Evolutionary conservation across 345 rosid species (phyloP).

Genomic region (Acer negundo): DNA sequence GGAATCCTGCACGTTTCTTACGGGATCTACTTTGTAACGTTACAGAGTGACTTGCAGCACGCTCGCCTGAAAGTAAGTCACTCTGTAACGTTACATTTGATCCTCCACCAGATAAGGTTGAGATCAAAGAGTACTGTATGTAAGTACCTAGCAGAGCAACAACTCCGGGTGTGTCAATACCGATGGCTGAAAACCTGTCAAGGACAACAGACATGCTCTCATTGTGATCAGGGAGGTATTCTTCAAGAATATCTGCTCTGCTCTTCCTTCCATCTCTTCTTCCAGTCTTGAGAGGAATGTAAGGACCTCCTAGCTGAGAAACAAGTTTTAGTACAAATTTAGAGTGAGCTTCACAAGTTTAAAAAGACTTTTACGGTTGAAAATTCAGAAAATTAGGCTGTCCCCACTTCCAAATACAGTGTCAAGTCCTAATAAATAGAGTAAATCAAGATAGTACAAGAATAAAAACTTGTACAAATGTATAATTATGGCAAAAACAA

Average conservation of each 20-base stretch:
- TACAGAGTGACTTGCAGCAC: too few species aligned
- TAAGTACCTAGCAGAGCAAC: conserved; percentile 66
- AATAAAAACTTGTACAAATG: not conserved
- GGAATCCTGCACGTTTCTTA: too few species aligned
- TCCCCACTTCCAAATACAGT: not conserved
- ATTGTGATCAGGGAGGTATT: conserved; percentile 89
- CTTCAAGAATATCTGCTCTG: conserved; percentile 76
- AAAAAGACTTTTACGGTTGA: too few species aligned
- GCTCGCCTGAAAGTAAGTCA: too few species aligned
- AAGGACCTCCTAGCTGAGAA: conserved; percentile 89
- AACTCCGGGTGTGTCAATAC: conserved; percentile 78
- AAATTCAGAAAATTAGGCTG: not conserved
- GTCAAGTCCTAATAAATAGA: not conserved
- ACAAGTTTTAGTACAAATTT: not conserved
- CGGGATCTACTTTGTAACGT: too few species aligned
- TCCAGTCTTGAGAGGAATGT: conserved; percentile 85
- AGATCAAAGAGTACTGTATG: not conserved
- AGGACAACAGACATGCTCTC: conserved; percentile 86
- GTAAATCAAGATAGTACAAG: not conserved
- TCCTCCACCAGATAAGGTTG: not conserved
- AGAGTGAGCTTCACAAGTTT: too few species aligned
- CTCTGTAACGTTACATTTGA: too few species aligned
- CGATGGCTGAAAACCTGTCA: conserved; percentile 75
- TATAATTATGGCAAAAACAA: not conserved
- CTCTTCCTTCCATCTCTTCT: conserved; percentile 91